These are phyloP conservation scores for Eucalyptus brandiana DNA, from an alignment of 345 rosid species.

Conservation along the genomic window DNA sequence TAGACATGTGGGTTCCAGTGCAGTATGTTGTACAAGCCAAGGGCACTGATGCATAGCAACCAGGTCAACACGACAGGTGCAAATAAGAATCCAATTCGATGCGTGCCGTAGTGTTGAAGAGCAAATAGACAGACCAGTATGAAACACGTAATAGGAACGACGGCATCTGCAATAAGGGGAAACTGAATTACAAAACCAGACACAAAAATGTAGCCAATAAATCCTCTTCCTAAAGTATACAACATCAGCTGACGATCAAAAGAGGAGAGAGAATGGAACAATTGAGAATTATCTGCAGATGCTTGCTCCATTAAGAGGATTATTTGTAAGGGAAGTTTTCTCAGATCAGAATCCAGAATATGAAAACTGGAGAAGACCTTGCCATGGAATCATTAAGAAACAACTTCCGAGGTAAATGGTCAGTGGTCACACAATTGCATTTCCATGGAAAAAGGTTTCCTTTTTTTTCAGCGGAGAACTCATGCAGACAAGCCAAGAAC, in stretches of 20 bases:
- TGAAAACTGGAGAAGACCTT: not conserved
- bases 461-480: not conserved
- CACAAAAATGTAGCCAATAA: not conserved
- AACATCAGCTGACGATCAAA: not conserved
- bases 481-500: not conserved
- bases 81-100: constrained; percentile 79
- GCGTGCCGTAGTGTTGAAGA: constrained; percentile 97
- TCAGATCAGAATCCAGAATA: not conserved
- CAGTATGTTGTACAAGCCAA: constrained; percentile 84
- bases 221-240: not conserved
- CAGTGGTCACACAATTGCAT: not conserved
- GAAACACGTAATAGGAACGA: constrained; percentile 92
- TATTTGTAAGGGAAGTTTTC: not conserved
- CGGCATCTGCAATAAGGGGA: constrained; percentile 58
- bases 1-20: constrained; percentile 81
- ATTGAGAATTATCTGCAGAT: not conserved
- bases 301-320: not conserved
- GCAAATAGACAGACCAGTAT: constrained; percentile 91
- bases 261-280: not conserved
- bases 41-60: constrained; percentile 84
- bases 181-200: not conserved
- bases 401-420: not conserved
- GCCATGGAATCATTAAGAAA: not conserved
- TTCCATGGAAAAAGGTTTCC: not conserved
- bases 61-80: constrained; percentile 83